Evolutionary conservation across 2,329 filamentous ascomycete species (phyloP).

Genomic region (Claviceps paspali): DNA sequence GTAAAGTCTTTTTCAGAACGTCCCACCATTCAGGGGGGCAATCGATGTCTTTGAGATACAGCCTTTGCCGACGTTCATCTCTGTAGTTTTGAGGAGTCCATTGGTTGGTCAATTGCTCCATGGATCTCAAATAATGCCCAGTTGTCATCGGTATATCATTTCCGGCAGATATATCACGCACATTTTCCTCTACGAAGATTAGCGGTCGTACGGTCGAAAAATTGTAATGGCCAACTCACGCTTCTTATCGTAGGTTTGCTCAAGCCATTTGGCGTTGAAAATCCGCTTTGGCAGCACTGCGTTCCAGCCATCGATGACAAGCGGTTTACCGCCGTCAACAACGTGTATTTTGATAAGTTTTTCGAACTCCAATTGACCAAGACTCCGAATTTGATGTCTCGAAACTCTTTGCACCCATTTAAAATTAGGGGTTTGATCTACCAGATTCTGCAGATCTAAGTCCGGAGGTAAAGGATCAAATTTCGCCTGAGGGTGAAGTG

Average conservation of each 20-base stretch:
- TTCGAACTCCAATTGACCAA: slow-evolving; percentile 69
- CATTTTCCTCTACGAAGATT: slow-evolving; percentile 53
- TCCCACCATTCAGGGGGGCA: slow-evolving; percentile 79
- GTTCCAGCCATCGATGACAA: slow-evolving; percentile 85
- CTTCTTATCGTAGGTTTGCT: slow-evolving; percentile 63
- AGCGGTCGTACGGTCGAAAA: slow-evolving; percentile 9
- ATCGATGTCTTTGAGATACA: slow-evolving; percentile 96
- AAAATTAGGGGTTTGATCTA: slow-evolving; percentile 70
- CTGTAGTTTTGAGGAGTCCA: slow-evolving; percentile 63
- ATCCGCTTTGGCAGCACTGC: slow-evolving; percentile 57
- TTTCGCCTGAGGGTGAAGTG: slow-evolving; percentile 65
- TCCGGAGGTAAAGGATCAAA: slow-evolving; percentile 86
- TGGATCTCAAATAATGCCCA: slow-evolving; percentile 77
- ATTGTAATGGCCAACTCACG: slow-evolving; percentile 31
- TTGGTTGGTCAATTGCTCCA: slow-evolving; percentile 71
- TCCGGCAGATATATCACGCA: slow-evolving; percentile 63
- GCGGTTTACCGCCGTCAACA: slow-evolving; percentile 67
- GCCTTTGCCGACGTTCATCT: slow-evolving; percentile 64
- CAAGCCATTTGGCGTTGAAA: slow-evolving; percentile 71
- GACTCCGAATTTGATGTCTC: slow-evolving; percentile 58
- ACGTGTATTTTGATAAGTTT: slow-evolving; percentile 74
- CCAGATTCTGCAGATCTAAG: slow-evolving; percentile 60
- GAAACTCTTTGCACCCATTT: slow-evolving; percentile 73
- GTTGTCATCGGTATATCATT: slow-evolving; percentile 70
- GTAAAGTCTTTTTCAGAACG: slow-evolving; percentile 61